Base-by-base conservation (phyloP, 108 stramenopile genomes). In the Poteriospumella lacustris region DNA sequence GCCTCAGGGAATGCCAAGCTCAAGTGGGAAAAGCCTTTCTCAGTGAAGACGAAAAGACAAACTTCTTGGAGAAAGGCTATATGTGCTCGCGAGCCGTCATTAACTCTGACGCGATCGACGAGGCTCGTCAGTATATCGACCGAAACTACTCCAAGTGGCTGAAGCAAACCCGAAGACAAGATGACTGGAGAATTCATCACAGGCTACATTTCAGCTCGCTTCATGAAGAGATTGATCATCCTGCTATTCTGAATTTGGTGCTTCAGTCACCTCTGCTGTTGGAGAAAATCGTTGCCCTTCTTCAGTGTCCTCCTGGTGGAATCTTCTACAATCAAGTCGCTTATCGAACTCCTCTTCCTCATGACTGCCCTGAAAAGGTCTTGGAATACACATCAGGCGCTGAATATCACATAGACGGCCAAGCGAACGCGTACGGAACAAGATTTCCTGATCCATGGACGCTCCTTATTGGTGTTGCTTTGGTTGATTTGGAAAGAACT, bases 401-500 rank as follows among this genome's bases (percentile, higher is more conserved):
- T 15, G 70, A 73, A 5, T 73, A 73, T 38, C 70, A 73, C 36
- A 29, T 73, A 34, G 70, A 73, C 31, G 70, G 70, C 12, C 5
- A 73, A 3, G 5, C 12, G 5, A 73, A 73, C 36, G 70, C 70
- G 3, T 3, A 15, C 5, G 70, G 70, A 73, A 33, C 36, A 42
- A 15, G 70, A 42, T 73, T 73, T 73, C 70, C 70, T 73, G 70
- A 73, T 42, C 70, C 12, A 9, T 73, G 5, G 12, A 52, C 70
- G 12, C 31, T 73, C 3, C 31, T 73, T 24, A 42, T 73, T 29
- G 70, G 70, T 33, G 31, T 73, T 34, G 70, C 70, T 29, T 42
- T 73, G 36, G 47, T 52, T 3, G 70, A 73, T 73, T 5, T 52
- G 5, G 36, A 5, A 5, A 42, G 26, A 3, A 34, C 26, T 33